Evolutionary conservation across 306 rosid genomes (phyloP).

Genomic region (Castanea crenata): DNA sequence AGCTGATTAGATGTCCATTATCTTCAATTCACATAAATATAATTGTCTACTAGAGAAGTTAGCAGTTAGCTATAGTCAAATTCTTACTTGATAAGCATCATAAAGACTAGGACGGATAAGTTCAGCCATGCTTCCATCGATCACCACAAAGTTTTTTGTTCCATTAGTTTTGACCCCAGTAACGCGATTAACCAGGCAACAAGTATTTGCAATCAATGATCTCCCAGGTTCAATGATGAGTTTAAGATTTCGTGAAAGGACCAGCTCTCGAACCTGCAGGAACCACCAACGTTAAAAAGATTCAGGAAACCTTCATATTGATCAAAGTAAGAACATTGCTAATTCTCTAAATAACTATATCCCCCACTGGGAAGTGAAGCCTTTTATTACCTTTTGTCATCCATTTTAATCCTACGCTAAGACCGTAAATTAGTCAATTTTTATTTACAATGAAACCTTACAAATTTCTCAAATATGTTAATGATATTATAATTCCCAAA

Average conservation of each 20-base stretch:
- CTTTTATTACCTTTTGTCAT: neutral
- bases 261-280: conserved; percentile 76
- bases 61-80: neutral
- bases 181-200: conserved; percentile 90
- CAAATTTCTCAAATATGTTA: neutral
- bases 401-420: neutral
- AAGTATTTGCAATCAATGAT: conserved; percentile 90
- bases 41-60: conserved; percentile 3
- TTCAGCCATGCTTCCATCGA: conserved; percentile 99
- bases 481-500: neutral
- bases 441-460: neutral
- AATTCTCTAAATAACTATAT: neutral
- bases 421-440: neutral
- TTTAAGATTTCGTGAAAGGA: conserved; percentile 71
- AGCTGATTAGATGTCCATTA: neutral
- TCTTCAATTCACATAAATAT: neutral
- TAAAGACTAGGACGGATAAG: conserved; percentile 98
- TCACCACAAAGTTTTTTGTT: conserved; percentile 82
- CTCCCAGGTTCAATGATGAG: conserved; percentile 98
- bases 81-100: conserved; percentile 87
- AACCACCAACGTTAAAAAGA: conserved; percentile 2
- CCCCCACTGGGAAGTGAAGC: neutral
- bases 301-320: neutral
- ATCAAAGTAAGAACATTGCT: neutral
- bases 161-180: conserved; percentile 97